Evolutionary conservation across 441 rosid species (phyloP), one percentile per base, ranked within the genome.

Genomic region (Pelargonium cotyledonis): DNA sequence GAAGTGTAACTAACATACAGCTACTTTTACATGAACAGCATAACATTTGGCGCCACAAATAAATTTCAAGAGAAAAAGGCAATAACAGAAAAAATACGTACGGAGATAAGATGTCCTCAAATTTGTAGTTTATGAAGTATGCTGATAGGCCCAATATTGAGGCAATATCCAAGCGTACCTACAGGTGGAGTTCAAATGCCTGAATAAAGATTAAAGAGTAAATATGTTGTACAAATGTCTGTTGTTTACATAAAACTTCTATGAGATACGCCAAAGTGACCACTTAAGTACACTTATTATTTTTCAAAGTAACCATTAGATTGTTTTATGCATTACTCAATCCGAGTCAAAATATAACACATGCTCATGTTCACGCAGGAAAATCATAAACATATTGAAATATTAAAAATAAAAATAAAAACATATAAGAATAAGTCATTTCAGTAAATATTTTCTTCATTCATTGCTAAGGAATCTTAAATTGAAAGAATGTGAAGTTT

Each of bases 81-180:
- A 53, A 65, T 63, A 53, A 68, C 12, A 40, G 51, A 71, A 70
- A 71, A 55, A 35, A 73, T 65, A 73, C 87, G 51, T 87, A 94
- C 98, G 97, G 97, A 51, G 93, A 81, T 77, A 78, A 75, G 76
- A 94, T 84, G 79, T 89, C 76, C 88, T 89, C 98, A 77, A 94
- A 87, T 81, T 89, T 94, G 85, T 94, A 91, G 85, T 94, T 94
- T 75, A 94, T 86, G 78, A 88, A 73, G 80, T 83, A 94, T 74
- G 98, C 98, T 1, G 79, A 82, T 77, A 94, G 97, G 70, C 98
- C 98, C 89, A 94, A 77, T 73, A 88, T 75, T 68, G 95, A 81
- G 65, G 98, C 92, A 4, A 76, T 80, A 79, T 94, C 98, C 78
- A 94, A 74, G 71, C 98, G 96, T 63, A 91, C 95, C 98, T 94